These are phyloP conservation scores for Candida ortonii DNA, from an alignment of 805 yeast species.

Conservation along the genomic window DNA sequence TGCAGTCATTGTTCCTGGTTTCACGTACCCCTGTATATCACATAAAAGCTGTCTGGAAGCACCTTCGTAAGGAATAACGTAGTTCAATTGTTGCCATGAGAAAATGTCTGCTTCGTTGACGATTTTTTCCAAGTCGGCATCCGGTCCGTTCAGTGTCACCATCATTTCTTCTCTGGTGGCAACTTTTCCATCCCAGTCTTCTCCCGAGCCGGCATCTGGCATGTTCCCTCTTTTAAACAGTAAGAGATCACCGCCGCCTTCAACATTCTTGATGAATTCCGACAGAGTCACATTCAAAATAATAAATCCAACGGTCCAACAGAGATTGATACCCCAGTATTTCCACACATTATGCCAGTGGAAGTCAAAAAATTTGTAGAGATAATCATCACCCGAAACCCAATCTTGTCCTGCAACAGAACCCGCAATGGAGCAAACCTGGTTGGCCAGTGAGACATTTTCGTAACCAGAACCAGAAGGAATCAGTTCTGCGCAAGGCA, in stretches of 20 bases:
- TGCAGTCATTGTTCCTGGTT: slow-evolving; percentile 56
- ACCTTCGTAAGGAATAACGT: slow-evolving; percentile 50
- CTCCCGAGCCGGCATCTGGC: slow-evolving; percentile 29
- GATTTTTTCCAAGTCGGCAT: slow-evolving; percentile 24
- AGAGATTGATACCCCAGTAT: slow-evolving; percentile 46
- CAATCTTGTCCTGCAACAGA: slow-evolving; percentile 33
- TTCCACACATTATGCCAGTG: slow-evolving; percentile 44
- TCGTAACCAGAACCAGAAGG: slow-evolving; percentile 58
- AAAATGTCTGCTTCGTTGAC: slow-evolving; percentile 39
- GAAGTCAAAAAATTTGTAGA: slow-evolving; percentile 35
- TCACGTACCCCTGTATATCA: slow-evolving; percentile 41
- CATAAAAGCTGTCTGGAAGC: slow-evolving; percentile 40
- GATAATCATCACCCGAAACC: slow-evolving; percentile 36
- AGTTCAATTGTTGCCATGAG: slow-evolving; percentile 63
- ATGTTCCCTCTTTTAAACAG: slow-evolving; percentile 43
- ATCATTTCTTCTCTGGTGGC: slow-evolving; percentile 26
- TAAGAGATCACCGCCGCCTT: slow-evolving; percentile 33
- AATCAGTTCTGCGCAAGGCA: slow-evolving; percentile 47
- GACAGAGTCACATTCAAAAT: slow-evolving; percentile 24
- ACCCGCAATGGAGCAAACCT: slow-evolving; percentile 51
- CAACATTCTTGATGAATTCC: slow-evolving; percentile 24
- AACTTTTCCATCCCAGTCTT: slow-evolving; percentile 42
- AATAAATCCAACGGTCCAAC: slow-evolving; percentile 39
- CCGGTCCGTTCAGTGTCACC: slow-evolving; percentile 22
- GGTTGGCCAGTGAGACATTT: slow-evolving; percentile 36